phyloP scores from a whole-genome alignment of 257 asterid species.

The Jasminum sambac region DNA sequence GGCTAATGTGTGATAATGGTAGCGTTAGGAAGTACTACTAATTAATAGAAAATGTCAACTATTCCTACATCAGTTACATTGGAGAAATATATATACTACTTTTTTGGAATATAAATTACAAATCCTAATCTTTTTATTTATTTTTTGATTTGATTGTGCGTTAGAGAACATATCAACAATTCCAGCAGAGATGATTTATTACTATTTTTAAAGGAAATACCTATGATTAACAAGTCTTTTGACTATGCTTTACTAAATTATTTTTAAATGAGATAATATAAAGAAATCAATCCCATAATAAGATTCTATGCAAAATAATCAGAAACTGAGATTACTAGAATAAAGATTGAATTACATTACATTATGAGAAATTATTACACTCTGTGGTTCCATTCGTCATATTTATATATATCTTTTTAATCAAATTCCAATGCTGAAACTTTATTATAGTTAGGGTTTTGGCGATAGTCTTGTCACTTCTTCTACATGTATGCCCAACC shows the following conservation, averaged over 20 bases:
- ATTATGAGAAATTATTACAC: too few species aligned
- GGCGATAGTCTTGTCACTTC: too few species aligned
- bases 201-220: background rate
- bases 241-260: constrained; percentile 20
- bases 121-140: background rate
- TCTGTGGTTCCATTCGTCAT: too few species aligned
- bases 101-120: background rate
- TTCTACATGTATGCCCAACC: too few species aligned
- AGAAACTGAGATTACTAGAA: background rate
- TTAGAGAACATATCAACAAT: background rate
- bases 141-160: background rate
- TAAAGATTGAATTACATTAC: too few species aligned
- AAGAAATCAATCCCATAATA: constrained; percentile 1
- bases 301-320: background rate
- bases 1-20: too few species aligned
- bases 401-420: too few species aligned
- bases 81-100: background rate
- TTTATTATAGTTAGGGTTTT: too few species aligned
- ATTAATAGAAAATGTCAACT: background rate
- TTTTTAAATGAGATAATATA: constrained; percentile 19
- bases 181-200: background rate
- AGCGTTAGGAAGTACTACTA: background rate
- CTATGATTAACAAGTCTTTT: constrained; percentile 18
- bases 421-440: too few species aligned
- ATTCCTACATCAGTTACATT: background rate